phyloP scores from a whole-genome alignment of 2,329 filamentous ascomycete species.

The Chaetomium olivaceum region DNA sequence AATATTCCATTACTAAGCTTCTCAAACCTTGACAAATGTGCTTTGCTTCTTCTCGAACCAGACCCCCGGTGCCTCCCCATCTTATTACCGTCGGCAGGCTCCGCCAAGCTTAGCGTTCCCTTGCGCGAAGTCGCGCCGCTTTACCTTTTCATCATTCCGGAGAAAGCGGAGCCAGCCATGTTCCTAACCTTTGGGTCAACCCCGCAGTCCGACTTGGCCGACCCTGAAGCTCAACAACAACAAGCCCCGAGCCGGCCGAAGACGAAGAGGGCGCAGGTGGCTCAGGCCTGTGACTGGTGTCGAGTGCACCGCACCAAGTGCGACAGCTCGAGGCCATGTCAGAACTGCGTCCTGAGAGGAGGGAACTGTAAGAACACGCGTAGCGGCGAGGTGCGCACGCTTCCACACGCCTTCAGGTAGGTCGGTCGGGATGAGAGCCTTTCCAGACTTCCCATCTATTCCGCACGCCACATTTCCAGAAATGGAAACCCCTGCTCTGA shows the following conservation, averaged over 20 bases:
- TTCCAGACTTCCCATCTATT: not conserved
- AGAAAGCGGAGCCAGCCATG: not conserved
- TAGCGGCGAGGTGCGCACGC: not conserved
- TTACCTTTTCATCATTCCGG: not conserved
- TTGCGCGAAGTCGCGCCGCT: not conserved
- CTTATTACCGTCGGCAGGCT: not conserved
- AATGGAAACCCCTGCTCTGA: not conserved
- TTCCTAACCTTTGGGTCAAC: not conserved
- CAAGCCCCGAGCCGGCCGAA: not conserved
- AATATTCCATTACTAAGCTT: not conserved
- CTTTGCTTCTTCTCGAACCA: not conserved
- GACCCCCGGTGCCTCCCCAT: not conserved
- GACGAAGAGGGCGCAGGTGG: not conserved
- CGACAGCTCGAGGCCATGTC: not conserved
- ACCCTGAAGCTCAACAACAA: not conserved
- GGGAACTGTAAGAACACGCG: not conserved
- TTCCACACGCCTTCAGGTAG: not conserved
- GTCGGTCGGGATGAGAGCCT: not conserved
- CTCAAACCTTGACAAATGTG: not conserved
- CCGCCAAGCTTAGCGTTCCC: not conserved
- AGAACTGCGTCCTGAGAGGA: not conserved
- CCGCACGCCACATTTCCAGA: not conserved
- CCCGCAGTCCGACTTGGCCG: not conserved
- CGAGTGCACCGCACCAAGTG: not conserved
- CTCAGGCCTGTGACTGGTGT: not conserved